These are phyloP conservation scores for Rhodotorula sp. DNA, from an alignment of 1,284 basidiomycete species.

Conservation along the genomic window DNA sequence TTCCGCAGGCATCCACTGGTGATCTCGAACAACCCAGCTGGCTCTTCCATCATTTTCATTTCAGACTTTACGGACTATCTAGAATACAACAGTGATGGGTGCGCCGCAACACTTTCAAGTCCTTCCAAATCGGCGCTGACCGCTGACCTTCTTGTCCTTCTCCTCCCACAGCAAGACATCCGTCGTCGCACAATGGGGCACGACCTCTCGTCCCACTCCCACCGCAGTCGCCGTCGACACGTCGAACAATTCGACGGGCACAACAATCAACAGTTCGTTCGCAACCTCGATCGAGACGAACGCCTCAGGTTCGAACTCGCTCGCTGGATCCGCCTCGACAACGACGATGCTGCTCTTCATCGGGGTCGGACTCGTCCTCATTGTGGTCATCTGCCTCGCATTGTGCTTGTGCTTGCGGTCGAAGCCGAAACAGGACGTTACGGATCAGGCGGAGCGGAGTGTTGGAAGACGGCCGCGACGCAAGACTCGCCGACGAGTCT, in stretches of 20 bases:
- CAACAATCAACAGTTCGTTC: neutral
- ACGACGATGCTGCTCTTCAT: slow-evolving; percentile 7
- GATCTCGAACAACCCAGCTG: neutral
- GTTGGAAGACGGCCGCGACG: neutral
- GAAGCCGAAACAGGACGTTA: neutral
- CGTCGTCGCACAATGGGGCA: neutral
- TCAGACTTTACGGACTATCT: no score
- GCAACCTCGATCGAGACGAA: neutral
- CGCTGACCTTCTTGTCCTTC: no score
- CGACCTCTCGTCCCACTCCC: neutral
- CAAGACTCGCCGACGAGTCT: neutral
- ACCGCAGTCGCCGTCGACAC: neutral
- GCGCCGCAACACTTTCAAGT: no score
- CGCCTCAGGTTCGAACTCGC: neutral
- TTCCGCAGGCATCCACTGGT: neutral
- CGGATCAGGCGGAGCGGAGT: neutral
- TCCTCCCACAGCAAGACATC: neutral
- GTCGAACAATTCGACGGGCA: neutral
- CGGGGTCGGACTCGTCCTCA: neutral
- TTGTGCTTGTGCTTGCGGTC: neutral
- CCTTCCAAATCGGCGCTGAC: no score
- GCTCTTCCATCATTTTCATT: neutral
- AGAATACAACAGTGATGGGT: no score
- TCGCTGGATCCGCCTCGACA: neutral
- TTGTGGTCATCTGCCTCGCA: neutral